Evolutionary conservation across 306 rosid genomes (phyloP), one percentile per base, ranked within the genome.

Genomic region (Sindora glabra): DNA sequence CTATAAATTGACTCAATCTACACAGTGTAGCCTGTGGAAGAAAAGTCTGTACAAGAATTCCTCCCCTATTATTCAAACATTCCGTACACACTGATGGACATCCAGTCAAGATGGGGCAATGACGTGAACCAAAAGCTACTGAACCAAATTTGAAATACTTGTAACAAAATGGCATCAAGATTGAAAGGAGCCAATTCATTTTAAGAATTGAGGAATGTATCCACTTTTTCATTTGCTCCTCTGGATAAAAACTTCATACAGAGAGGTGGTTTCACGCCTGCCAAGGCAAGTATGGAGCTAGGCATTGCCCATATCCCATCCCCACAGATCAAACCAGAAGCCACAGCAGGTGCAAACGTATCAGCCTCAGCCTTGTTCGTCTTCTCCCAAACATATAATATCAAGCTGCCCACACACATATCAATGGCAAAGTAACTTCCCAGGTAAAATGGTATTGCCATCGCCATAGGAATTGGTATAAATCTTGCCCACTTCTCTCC

Each of bases 271-370:
- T 63, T 10, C 2, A 74, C 70, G 40, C 81, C 81, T 8, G 67
- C 70, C 33, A 79, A 47, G 14, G 84, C 81, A 33, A 79, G 57
- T 38, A 79, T 62, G 7, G 84, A 74, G 50, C 73, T 71, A 6
- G 84, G 84, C 37, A 79, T 78, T 51, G 81, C n/a, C 84, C 84
- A 79, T 2, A 79, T 74, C 15, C 84, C 84, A 10, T 79, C 84
- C 2, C 84, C 84, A 71, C 84, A 79, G 11, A 79, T 79, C 78
- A 79, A 67, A 45, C 84, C 84, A 22, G 81, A 74, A 32, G 84
- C 84, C 30, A 79, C 81, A 3, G 84, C 78, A 10, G 81, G 27
- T 51, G 50, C 75, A 52, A 71, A 74, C 6, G 70, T 65, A 6
- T 79, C 78, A 22, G 84, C 84, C 27, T 67, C 41, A 5, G 41